phyloP scores from a whole-genome alignment of 2,329 filamentous ascomycete genomes.

The Dryadomyces sulphureus region DNA sequence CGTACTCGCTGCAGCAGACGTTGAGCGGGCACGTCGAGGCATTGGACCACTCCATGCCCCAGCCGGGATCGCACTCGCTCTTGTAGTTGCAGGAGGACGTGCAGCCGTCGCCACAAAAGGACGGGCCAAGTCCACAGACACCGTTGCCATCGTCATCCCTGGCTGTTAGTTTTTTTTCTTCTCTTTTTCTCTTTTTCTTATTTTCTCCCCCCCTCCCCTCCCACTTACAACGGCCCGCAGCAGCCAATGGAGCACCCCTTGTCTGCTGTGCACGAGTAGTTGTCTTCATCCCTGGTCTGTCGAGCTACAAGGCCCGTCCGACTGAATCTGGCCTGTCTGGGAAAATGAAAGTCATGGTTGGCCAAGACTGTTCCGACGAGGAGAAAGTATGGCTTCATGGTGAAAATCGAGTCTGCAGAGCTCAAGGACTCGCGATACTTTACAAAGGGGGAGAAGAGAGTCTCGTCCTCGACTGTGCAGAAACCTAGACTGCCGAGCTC shows the following conservation, averaged over 20 bases:
- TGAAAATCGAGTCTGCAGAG: background rate
- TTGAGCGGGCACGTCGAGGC: conserved; percentile 7
- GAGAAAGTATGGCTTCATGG: background rate
- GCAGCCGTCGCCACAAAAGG: background rate
- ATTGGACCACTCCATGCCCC: background rate
- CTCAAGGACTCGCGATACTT: too few relatives aligned
- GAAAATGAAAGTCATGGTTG: too few relatives aligned
- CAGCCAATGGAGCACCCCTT: background rate
- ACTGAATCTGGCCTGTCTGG: background rate
- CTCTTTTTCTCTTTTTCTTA: background rate
- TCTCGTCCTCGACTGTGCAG: too few relatives aligned
- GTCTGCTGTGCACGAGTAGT: background rate
- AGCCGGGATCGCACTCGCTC: background rate
- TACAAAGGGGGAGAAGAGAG: too few relatives aligned
- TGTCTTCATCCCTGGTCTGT: background rate
- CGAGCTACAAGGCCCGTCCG: background rate
- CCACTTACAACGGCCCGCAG: background rate
- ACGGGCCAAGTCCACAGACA: background rate
- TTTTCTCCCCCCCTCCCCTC: background rate
- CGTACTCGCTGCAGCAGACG: conserved; percentile 20
- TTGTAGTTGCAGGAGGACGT: background rate
- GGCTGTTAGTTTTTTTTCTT: background rate
- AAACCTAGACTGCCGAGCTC: too few relatives aligned
- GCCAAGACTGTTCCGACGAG: too few relatives aligned
- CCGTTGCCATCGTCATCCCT: background rate